phyloP scores from a whole-genome alignment of 2,329 filamentous ascomycete species.

The Sporothrix inflata region DNA sequence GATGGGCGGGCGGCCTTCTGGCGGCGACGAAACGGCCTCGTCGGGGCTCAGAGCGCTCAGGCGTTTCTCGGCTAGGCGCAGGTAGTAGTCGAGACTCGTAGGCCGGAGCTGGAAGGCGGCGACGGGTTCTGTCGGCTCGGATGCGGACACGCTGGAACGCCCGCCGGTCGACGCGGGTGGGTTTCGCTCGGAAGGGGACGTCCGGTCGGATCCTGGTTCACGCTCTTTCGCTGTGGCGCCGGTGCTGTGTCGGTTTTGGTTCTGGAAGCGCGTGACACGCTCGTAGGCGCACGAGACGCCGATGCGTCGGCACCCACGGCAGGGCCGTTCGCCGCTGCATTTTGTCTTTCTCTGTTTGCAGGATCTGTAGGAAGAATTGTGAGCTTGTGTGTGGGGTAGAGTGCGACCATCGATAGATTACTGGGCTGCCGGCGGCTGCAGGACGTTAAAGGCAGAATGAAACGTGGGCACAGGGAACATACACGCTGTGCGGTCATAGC shows the following conservation, averaged over 20 bases:
- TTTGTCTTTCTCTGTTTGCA: constrained; percentile 18
- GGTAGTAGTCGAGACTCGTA: constrained; percentile 18
- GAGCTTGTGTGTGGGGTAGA: neutral
- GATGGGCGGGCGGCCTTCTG: neutral
- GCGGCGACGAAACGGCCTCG: constrained; percentile 1
- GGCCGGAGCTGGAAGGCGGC: neutral
- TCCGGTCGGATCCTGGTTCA: neutral
- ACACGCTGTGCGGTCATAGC: neutral
- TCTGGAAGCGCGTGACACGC: constrained; percentile 9
- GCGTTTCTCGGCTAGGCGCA: constrained; percentile 6
- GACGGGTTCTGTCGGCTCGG: neutral
- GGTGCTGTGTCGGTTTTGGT: neutral
- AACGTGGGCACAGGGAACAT: neutral
- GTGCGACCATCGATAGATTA: neutral
- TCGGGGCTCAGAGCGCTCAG: neutral
- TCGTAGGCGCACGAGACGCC: constrained; percentile 9
- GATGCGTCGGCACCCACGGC: constrained; percentile 4
- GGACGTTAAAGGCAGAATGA: neutral
- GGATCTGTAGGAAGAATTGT: neutral
- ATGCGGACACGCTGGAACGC: neutral
- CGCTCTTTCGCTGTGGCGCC: neutral
- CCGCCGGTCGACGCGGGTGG: neutral
- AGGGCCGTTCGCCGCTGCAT: constrained; percentile 15
- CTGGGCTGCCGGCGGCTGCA: neutral
- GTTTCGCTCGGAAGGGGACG: neutral